Base-by-base conservation (phyloP, 352 stramenopile species). In the Globisporangium echinulatum region DNA sequence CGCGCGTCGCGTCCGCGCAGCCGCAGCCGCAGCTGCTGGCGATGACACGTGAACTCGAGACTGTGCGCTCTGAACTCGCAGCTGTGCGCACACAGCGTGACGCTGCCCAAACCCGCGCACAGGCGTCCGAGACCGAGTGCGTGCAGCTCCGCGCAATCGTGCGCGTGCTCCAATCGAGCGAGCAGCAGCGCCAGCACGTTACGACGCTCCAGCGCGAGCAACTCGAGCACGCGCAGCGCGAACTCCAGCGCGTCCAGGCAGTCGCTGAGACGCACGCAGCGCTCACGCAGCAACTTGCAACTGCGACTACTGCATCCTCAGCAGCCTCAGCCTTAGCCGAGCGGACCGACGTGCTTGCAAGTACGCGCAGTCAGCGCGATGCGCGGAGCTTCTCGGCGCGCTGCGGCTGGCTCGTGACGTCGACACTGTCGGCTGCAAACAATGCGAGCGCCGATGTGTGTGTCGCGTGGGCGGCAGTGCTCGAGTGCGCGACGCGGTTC, bases 351-450 rank as follows among this genome's bases (percentile, higher is more conserved):
- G 25, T 25, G 25, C 25, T 25, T 25, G 25, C 25, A 25, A 25
- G 25, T 25, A 25, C 25, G 25, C 49, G 17, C n/a, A 25, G 47
- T 10, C 61, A 67, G 44, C 59, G 69, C 4, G 66, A 66, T 13
- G 62, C 60, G 13, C 58, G 59, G 13, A 71, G 66, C 53, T 53
- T 73, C 7, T 64, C 64, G 33, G 63, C 54, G 7, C 58, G 61
- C 6, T 73, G 66, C 4, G 55, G 64, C 42, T 76, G 66, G 69
- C 66, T 76, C 52, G 49, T 54, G 17, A 56, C 63, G 1, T 73
- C 69, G 39, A 52, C 63, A 48, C 49, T 60, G 51, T 57, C 19
- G 47, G 62, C 40, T 52, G 55, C 19, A 40, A 66, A 63, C 59
- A 14, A 39, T 14, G 7, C 33, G 38, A 62, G 15, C 10, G 50